These are phyloP conservation scores for Taiwanofungus camphoratus DNA, from an alignment of 1,284 basidiomycete species.

Conservation along the genomic window DNA sequence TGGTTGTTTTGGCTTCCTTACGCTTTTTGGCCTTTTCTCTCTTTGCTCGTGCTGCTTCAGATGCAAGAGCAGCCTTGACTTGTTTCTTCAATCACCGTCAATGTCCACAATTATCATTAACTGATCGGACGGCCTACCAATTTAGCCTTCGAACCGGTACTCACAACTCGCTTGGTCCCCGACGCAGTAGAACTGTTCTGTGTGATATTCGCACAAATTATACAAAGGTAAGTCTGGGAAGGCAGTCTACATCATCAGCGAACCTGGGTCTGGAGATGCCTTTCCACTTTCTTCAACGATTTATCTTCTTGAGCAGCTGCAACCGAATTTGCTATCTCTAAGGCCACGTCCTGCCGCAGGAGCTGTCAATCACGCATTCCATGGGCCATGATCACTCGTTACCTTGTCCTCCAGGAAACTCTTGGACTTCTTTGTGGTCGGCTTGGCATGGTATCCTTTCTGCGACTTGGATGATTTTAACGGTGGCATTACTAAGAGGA, in stretches of 20 bases:
- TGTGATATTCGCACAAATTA: no score
- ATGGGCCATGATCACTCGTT: no score
- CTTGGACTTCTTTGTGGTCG: slow-evolving; percentile 2
- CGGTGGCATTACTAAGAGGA: slow-evolving; percentile 1
- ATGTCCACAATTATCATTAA: background rate
- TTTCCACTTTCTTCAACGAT: slow-evolving; percentile 18
- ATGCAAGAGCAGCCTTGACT: slow-evolving; percentile 23
- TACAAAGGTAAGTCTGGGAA: no score
- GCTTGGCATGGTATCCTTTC: background rate
- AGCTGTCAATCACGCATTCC: no score
- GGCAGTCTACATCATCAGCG: no score
- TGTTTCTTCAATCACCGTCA: slow-evolving; percentile 17
- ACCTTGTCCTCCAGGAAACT: slow-evolving; percentile 5
- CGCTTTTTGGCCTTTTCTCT: slow-evolving; percentile 25
- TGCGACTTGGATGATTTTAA: background rate
- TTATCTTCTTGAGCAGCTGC: slow-evolving; percentile 22
- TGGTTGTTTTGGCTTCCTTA: slow-evolving; percentile 14
- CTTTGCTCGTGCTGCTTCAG: slow-evolving; percentile 23
- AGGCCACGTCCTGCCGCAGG: slow-evolving; percentile 20
- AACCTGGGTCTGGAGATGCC: slow-evolving; percentile 18
- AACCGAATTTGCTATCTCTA: slow-evolving; percentile 22
- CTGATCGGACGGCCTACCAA: background rate
- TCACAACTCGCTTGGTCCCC: no score
- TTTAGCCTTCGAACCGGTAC: background rate
- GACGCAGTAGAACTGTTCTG: no score